A percentile compares a stretch with the other conserved stretches of the same genome.
Conservation (phyloP, 352 stramenopile species). For the Phytophthora pseudosyringae region DNA sequence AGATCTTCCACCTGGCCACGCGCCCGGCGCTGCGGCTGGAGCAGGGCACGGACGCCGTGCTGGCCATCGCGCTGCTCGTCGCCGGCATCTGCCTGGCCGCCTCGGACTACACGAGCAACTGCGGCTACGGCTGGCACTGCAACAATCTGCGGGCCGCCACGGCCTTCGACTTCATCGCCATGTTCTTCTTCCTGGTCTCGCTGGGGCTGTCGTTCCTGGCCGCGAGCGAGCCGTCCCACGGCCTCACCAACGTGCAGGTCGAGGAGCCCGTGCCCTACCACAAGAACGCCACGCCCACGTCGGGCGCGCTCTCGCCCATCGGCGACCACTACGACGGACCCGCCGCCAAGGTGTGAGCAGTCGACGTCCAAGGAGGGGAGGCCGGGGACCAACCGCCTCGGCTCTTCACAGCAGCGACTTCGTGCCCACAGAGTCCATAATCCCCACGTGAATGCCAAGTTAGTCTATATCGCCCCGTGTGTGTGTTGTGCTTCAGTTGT, state of each 20-base stretch:
- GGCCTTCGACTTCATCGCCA: slow-evolving; percentile 65
- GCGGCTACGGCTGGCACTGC: slow-evolving; percentile 42
- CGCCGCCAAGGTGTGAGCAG: slow-evolving; percentile 32
- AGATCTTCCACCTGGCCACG: slow-evolving; percentile 49
- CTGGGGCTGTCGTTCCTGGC: slow-evolving; percentile 43
- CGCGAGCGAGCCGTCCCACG: slow-evolving; percentile 2
- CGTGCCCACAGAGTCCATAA: neutral
- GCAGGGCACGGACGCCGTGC: slow-evolving; percentile 40
- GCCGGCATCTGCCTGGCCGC: slow-evolving; percentile 58
- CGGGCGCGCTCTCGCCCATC: slow-evolving; percentile 36
- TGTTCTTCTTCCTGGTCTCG: slow-evolving; percentile 54
- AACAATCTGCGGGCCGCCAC: slow-evolving; percentile 54
- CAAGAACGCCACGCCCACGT: slow-evolving; percentile 38
- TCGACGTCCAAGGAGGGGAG: neutral
- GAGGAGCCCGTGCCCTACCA: slow-evolving; percentile 44
- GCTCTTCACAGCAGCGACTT: too few relatives aligned
- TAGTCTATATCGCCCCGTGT: neutral
- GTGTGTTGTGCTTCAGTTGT: neutral
- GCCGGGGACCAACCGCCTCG: neutral
- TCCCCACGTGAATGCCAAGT: slow-evolving; percentile 13
- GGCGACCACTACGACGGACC: slow-evolving; percentile 25
- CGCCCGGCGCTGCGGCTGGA: slow-evolving; percentile 35
- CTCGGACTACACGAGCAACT: slow-evolving; percentile 55
- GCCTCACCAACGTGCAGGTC: slow-evolving; percentile 26
- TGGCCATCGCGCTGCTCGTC: slow-evolving; percentile 56